Base-by-base conservation (phyloP, 805 yeast species). In the Cyberlindnera nakhonratchasimensis region DNA sequence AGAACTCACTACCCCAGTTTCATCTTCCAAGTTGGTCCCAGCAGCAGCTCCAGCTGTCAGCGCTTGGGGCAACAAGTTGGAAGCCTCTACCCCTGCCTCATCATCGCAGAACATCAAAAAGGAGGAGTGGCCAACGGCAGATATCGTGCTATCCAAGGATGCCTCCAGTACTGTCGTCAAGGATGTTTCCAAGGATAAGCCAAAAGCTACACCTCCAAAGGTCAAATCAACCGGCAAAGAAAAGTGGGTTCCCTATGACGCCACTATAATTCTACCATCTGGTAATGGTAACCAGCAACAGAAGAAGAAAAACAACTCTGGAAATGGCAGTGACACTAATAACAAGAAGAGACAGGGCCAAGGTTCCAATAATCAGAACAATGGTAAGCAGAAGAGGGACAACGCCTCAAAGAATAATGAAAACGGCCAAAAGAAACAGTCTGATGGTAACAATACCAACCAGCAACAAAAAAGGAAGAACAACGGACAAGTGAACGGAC, bases 181-280 rank as follows among this genome's bases (percentile, higher is more conserved):
- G 21, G 26, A 32, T 19, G 34, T 33, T 12, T 13, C 11, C 8
- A 24, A 33, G 23, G 32, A 42, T 23, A 40, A 41, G 19, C 32
- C 31, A n/a, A 21, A 43, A n/a, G 13, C 38, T 12, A 20, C 24
- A 2, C 19, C 41, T 16, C 39, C 53, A 29, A 54, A 42, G 29
- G 52, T 42, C 13, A 55, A 54, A 41, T 40, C 50, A 14, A 47
- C 53, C 16, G 60, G 59, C 5, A 79, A 77, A 54, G 83, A 77
- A 50, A 83, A 82, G 54, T 81, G 87, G 87, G 71, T 80, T 26
- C 86, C 86, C 14, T 75, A 72, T 54, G 72, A 77, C 46, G 85
- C 79, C 13, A 64, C 73, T 20, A 74, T 75, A 38, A 72, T 71
- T 17, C 65, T 74, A 16, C 37, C 59, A 20, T 25, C 52, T 6